Percentiles rank a stretch among this genome's conserved stretches.
Conservation (phyloP, 1,284 basidiomycete genomes). For the Boletus semigastroideus region DNA sequence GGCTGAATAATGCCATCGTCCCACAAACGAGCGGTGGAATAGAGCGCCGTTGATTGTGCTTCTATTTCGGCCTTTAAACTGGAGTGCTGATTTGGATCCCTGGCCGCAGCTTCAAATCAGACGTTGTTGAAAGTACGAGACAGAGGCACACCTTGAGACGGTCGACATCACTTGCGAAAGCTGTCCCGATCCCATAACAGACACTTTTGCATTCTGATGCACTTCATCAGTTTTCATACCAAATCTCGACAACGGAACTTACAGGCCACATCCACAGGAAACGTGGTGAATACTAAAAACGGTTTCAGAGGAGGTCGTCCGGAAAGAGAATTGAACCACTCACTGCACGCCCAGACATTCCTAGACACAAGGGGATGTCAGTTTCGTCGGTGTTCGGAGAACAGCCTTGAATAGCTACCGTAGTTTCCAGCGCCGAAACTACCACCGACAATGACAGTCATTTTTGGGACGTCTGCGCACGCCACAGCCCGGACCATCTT, state of each 20-base stretch:
- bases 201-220: slow-evolving; percentile 82
- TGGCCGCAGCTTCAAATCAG: slow-evolving; percentile 30
- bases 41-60: slow-evolving; percentile 80
- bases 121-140: not conserved
- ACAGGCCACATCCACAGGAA: slow-evolving; percentile 99
- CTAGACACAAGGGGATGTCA: slow-evolving; percentile 38
- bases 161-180: slow-evolving; percentile 90
- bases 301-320: slow-evolving; percentile 7
- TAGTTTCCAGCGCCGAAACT: slow-evolving; percentile 96
- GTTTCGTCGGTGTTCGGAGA: slow-evolving; percentile 5
- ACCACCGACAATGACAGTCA: slow-evolving; percentile 93
- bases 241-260: slow-evolving; percentile 31
- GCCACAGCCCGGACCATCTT: slow-evolving; percentile 98
- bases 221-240: slow-evolving; percentile 9
- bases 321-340: slow-evolving; percentile 30
- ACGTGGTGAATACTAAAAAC: slow-evolving; percentile 78
- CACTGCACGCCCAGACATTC: slow-evolving; percentile 87
- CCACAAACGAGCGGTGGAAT: slow-evolving; percentile 89
- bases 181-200: slow-evolving; percentile 96
- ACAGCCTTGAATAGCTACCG: slow-evolving; percentile 42
- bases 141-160: slow-evolving; percentile 69
- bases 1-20: slow-evolving; percentile 95
- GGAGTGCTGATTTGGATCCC: slow-evolving; percentile 74
- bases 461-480: slow-evolving; percentile 90
- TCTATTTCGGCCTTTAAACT: slow-evolving; percentile 82